Evolutionary conservation across 163 green algal species (phyloP).

Genomic region (Picocystis sp.): DNA sequence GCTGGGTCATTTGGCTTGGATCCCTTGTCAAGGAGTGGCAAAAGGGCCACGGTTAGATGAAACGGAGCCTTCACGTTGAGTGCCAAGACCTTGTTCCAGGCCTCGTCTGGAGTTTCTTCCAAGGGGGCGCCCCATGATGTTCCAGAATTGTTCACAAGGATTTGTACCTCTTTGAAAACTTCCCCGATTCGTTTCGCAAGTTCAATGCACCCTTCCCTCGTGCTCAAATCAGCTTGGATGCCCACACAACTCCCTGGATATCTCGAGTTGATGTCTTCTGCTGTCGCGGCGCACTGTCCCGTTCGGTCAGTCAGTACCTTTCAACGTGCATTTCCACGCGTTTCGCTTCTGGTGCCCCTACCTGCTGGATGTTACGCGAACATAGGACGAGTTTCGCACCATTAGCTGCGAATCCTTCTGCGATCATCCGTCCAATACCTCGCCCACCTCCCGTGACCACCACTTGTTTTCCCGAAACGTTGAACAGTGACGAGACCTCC

Average conservation of each 20-base stretch:
- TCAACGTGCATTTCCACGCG: too few relatives aligned
- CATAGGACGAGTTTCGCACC: constrained; percentile 6
- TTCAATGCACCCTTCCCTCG: not conserved
- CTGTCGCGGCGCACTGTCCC: not conserved
- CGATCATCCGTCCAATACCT: constrained; percentile 14
- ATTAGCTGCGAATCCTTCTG: constrained; percentile 3
- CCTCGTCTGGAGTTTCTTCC: constrained; percentile 7
- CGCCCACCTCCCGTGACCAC: constrained; percentile 12
- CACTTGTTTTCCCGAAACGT: constrained; percentile 2
- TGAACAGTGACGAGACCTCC: constrained; percentile 4
- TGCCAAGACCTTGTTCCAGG: constrained; percentile 5
- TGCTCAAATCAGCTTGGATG: constrained; percentile 10
- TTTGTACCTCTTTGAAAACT: constrained; percentile 1
- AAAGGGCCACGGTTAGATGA: not conserved
- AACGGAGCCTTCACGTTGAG: constrained; percentile 15
- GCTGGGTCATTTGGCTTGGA: not conserved
- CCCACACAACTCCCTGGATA: constrained; percentile 3
- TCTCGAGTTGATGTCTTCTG: not conserved
- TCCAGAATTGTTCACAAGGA: constrained; percentile 13
- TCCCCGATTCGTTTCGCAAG: not conserved
- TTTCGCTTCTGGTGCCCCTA: too few relatives aligned
- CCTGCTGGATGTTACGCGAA: not conserved
- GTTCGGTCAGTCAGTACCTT: too few relatives aligned
- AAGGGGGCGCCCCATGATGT: constrained; percentile 10
- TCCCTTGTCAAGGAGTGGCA: not conserved